Conservation (phyloP, 73 alveolate genomes). For the Effrenium voratum region DNA sequence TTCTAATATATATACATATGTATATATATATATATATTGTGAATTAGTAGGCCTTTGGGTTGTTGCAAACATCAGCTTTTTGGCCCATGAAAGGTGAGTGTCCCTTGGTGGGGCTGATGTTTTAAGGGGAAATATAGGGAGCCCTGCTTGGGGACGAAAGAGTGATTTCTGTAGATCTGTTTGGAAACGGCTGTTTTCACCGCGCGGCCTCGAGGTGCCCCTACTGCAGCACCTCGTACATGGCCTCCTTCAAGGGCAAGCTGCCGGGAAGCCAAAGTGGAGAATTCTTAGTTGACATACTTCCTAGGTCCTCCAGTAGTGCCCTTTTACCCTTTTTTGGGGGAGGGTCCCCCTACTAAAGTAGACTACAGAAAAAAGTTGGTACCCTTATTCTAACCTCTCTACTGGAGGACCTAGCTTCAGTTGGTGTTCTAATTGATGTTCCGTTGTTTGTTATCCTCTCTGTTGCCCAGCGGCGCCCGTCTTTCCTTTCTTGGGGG, state of each 20-base stretch:
- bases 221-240: constrained; percentile 35
- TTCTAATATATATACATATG: no score
- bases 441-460: no score
- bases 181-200: no score
- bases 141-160: not conserved
- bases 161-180: not conserved
- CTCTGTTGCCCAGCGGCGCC: no score
- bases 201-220: not conserved
- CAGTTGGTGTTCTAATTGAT: not conserved
- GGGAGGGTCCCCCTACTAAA: not conserved
- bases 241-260: constrained; percentile 73
- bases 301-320: not conserved
- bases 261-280: no score
- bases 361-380: no score
- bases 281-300: no score
- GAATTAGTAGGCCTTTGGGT: no score
- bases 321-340: not conserved
- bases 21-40: not conserved
- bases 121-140: not conserved
- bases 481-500: no score
- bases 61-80: no score
- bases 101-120: not conserved
- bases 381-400: not conserved
- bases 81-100: not conserved
- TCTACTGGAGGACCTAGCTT: not conserved